Base-by-base conservation (phyloP, 108 stramenopile genomes). In the Skeletonema marinoi region DNA sequence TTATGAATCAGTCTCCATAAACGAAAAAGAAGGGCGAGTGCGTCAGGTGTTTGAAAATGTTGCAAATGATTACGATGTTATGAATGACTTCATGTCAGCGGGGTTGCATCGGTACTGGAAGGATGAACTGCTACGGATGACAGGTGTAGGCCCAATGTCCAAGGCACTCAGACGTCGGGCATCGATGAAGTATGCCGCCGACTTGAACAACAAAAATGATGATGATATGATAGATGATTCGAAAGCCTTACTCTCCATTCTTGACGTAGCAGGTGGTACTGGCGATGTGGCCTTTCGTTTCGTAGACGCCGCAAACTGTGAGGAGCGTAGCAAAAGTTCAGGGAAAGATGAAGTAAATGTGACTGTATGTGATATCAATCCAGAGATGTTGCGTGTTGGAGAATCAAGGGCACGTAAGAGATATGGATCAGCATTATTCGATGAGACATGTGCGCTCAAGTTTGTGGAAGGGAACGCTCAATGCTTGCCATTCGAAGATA, bases 41-140 rank as follows among this genome's bases (percentile, higher is more conserved):
- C 78, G 87, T n/a, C 73, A 83, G 56, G 97, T 98, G 3, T 98
- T 98, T 74, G 89, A 90, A 68, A 92, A 80, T 65, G 96, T 98
- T 2, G 97, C 97, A 10, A 90, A 91, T 54, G 84, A 78, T 48
- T 97, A 96, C 80, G 99, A 99, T 73, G 86, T 99, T 21, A 99
- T 99, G 99, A 99, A 99, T 73, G 99, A 99, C 81, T 81, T 98
- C 72, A 99, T 99, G 99, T 87, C 86, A 51, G 97, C 85, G 11
- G 98, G 98, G 12, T 44, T 95, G 75, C 98, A 99, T 81, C 87
- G 99, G 3, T 83, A 93, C 32, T 99, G 99, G 98, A 99, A 99
- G 73, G 98, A 99, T 76, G 92, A 97, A 42, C 85, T 98, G 14
- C 84, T 99, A 58, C 73, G 78, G 17, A 72, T 88, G 75, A 90